These are phyloP conservation scores for Dillenia turbinata DNA, from an alignment of 164 flowering plant species.

Conservation along the genomic window DNA sequence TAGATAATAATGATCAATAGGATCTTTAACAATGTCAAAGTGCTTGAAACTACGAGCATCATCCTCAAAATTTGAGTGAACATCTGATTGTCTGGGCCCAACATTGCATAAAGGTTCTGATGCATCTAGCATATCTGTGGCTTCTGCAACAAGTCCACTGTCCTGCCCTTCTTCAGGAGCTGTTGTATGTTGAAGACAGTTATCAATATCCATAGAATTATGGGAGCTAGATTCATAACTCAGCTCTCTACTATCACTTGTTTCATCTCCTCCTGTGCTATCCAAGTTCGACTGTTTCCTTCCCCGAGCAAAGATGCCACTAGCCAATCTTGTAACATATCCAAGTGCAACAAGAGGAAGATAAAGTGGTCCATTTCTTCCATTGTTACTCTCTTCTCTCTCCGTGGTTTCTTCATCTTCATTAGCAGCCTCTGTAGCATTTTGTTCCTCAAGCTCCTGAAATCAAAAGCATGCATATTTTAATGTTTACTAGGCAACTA, in stretches of 20 bases:
- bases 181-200: constrained; percentile 12
- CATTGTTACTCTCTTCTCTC: constrained; percentile 42
- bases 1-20: constrained; percentile 71
- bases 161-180: constrained; percentile 22
- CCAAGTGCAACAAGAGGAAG: constrained; percentile 78
- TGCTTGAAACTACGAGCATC: constrained; percentile 45
- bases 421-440: constrained; percentile 16
- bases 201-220: constrained; percentile 24
- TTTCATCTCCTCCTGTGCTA: constrained; percentile 13
- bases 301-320: constrained; percentile 68
- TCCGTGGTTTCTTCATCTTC: constrained; percentile 18
- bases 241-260: constrained; percentile 21
- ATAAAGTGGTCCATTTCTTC: constrained; percentile 62
- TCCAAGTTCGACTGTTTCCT: constrained; percentile 38
- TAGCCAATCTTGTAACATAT: constrained; percentile 72
- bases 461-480: constrained; percentile 1
- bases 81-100: constrained; percentile 27
- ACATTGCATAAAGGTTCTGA: constrained; percentile 24
- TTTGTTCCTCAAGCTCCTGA: constrained; percentile 40
- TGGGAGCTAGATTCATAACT: constrained; percentile 34
- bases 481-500: no score
- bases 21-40: constrained; percentile 80
- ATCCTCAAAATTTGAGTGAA: constrained; percentile 16
- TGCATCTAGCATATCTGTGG: constrained; percentile 17
- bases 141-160: constrained; percentile 15